Conservation (phyloP, 495 filamentous ascomycete genomes). For the Xylaria grammica region DNA sequence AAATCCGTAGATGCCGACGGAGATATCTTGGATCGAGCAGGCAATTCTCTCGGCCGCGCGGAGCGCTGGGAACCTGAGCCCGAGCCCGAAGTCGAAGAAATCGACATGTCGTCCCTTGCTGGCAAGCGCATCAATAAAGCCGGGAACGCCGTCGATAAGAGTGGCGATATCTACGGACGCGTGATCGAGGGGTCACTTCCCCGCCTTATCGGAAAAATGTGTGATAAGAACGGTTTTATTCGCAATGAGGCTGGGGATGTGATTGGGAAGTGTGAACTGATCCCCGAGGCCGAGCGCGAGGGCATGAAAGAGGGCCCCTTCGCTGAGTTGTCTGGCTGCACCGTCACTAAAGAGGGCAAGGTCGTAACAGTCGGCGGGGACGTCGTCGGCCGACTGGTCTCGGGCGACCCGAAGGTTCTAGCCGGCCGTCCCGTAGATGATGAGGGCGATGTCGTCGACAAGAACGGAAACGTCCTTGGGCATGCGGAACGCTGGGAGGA, state of each 20-base stretch:
- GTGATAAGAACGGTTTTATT: conserved; percentile 80
- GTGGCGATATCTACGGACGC: conserved; percentile 75
- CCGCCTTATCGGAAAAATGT: conserved; percentile 77
- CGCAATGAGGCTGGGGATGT: conserved; percentile 81
- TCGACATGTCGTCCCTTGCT: conserved; percentile 72
- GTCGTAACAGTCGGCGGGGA: conserved; percentile 64
- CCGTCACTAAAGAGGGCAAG: conserved; percentile 78
- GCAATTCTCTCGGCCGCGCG: conserved; percentile 78
- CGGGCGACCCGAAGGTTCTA: conserved; percentile 74
- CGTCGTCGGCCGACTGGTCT: conserved; percentile 74
- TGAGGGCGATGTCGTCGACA: conserved; percentile 82
- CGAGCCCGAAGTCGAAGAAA: conserved; percentile 59
- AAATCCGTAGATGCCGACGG: conserved; percentile 81
- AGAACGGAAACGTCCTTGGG: conserved; percentile 80
- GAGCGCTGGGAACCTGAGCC: conserved; percentile 65
- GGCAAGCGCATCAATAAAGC: conserved; percentile 87
- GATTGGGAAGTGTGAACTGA: conserved; percentile 78
- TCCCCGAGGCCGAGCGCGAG: conserved; percentile 70
- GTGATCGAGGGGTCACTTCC: conserved; percentile 74
- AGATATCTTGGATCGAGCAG: conserved; percentile 79
- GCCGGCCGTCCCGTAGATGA: conserved; percentile 79
- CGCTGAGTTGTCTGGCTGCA: conserved; percentile 72
- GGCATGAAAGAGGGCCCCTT: conserved; percentile 78
- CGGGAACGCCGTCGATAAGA: conserved; percentile 79
- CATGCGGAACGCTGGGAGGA: conserved; percentile 84